phyloP scores from a whole-genome alignment of 108 stramenopile genomes.

The Nitzschia palea region DNA sequence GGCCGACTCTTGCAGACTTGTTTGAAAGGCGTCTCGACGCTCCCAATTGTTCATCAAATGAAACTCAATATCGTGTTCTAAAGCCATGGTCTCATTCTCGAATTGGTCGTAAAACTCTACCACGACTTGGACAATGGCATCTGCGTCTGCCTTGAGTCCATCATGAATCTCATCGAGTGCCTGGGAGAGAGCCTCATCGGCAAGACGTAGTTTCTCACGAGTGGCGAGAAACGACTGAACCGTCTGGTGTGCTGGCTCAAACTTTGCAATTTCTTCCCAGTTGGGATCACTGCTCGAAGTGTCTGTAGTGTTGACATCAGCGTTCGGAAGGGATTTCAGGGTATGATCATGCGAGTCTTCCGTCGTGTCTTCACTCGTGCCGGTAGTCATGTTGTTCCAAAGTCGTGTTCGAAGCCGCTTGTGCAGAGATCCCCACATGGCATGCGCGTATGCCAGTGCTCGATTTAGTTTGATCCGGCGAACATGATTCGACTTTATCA shows the following conservation, averaged over 20 bases:
- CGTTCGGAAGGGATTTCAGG: background rate
- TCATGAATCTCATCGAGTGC: slow-evolving; percentile 24
- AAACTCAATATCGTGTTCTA: slow-evolving; percentile 30
- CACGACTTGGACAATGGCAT: slow-evolving; percentile 17
- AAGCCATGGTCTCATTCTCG: background rate
- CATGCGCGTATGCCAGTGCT: slow-evolving; percentile 5
- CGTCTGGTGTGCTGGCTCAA: background rate
- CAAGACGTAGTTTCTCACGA: slow-evolving; percentile 12
- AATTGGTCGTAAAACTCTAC: slow-evolving; percentile 6
- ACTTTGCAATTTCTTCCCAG: slow-evolving; percentile 20
- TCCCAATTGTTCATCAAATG: slow-evolving; percentile 21
- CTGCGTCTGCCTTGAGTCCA: slow-evolving; percentile 13
- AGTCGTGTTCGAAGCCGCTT: background rate
- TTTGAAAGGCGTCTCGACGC: slow-evolving; percentile 13
- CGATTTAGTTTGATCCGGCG: background rate
- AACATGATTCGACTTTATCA: slow-evolving; percentile 7
- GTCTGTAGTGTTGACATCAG: background rate
- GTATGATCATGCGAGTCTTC: background rate
- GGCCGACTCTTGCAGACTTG: slow-evolving; percentile 22
- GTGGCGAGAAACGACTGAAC: slow-evolving; percentile 8
- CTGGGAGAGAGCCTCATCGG: slow-evolving; percentile 6
- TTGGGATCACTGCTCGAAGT: background rate
- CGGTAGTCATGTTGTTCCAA: background rate
- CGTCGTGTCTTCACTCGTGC: background rate
- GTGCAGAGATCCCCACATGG: slow-evolving; percentile 3